These are phyloP conservation scores for Saturnispora serradocipensis DNA, from an alignment of 805 yeast species.

Conservation along the genomic window DNA sequence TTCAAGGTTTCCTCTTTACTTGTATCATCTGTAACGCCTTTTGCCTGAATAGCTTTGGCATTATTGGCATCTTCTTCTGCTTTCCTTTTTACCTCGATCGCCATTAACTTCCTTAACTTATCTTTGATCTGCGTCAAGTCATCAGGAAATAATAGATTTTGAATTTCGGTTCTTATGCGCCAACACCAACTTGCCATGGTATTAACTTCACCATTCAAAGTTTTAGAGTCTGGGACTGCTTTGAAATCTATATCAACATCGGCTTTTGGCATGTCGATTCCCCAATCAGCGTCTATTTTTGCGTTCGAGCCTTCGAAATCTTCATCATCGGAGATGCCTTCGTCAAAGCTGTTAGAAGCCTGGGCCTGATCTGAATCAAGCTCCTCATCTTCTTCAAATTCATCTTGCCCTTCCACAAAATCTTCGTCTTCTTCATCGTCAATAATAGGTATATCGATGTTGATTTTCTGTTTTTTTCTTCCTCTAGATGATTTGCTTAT, in stretches of 20 bases:
- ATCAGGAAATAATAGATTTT: slow-evolving; percentile 17
- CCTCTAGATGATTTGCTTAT: slow-evolving; percentile 8
- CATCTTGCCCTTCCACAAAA: slow-evolving; percentile 9
- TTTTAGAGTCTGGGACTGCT: slow-evolving; percentile 15
- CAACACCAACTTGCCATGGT: slow-evolving; percentile 16
- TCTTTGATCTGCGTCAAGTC: slow-evolving; percentile 5
- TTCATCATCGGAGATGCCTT: not conserved
- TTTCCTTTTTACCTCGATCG: slow-evolving; percentile 1
- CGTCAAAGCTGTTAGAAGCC: not conserved
- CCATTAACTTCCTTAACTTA: slow-evolving; percentile 1
- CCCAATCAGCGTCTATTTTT: slow-evolving; percentile 23
- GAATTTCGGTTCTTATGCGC: slow-evolving; percentile 21
- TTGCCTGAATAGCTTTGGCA: not conserved
- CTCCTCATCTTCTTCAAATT: slow-evolving; percentile 8
- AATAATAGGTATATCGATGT: slow-evolving; percentile 3
- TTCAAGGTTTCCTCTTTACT: not conserved
- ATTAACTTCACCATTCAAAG: slow-evolving; percentile 18
- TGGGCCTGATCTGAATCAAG: slow-evolving; percentile 5
- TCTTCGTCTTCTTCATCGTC: slow-evolving; percentile 8
- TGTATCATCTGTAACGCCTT: not conserved
- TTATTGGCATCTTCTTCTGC: slow-evolving; percentile 5
- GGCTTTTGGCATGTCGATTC: slow-evolving; percentile 12
- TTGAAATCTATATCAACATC: slow-evolving; percentile 10
- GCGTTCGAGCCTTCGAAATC: slow-evolving; percentile 4
- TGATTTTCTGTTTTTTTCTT: slow-evolving; percentile 6